Evolutionary conservation across 23 red algal species (phyloP), one percentile per base, ranked within the genome.

Genomic region (Gracilaria gracilis): DNA sequence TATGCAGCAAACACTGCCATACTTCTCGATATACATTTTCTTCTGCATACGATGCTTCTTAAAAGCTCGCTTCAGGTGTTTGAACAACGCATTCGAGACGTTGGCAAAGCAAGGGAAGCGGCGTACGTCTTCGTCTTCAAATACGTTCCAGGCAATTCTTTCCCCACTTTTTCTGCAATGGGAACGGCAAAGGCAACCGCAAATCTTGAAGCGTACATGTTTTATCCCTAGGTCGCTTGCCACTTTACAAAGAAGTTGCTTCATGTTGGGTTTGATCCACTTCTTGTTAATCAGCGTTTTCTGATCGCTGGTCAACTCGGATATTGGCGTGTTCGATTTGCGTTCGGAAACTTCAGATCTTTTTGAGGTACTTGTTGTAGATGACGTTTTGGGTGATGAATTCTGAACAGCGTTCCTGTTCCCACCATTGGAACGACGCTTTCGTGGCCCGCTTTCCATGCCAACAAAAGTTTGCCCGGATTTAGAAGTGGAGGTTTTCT

Each of bases 31-130:
- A 67, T 24, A 67, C 62, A 67, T 21, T 33, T 67, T 67, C 20
- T 67, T 67, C 23, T 64, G 58, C 58, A 29, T 36, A 14, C 27
- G 59, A 64, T 31, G 21, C n/a, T 64, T 13, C 20, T 29, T 36
- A 5, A 32, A 31, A 33, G 25, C 16, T 29, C 2, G 7, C 12
- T 67, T 1, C 33, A 67, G 62, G 14, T 67, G 9, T 31, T 67
- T 67, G 62, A 67, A 67, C 27, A 67, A 9, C 1, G 62, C 62
- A 15, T 67, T 67, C 62, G 62, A 67, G 33, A 67, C 62, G 32
- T 67, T 67, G 33, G 62, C 62, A 15, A 67, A 67, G 33, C 62
- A 67, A 9, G 62, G 62, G 32, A 67, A 67, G 62, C 62, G 62
- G 27, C 62, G 62, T 67, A 67, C 62, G 62, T 15, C 33, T 15